phyloP scores from a whole-genome alignment of 2,329 filamentous ascomycete genomes.

The Ophiostoma himal-ulmi region DNA sequence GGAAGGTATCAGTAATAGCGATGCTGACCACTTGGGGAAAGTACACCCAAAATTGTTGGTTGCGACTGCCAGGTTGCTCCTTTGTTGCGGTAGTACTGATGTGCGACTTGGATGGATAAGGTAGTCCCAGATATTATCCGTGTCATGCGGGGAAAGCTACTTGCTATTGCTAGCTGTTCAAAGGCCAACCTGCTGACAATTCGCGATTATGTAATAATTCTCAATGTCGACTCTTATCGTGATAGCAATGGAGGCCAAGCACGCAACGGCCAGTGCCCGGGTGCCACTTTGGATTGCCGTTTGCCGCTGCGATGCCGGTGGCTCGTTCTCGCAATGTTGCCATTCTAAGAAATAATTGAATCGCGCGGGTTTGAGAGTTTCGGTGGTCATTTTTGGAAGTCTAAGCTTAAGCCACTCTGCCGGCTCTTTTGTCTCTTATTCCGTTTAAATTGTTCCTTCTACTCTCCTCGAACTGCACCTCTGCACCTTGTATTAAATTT shows the following conservation, averaged over 20 bases:
- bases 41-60: not conserved
- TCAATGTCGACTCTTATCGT: not conserved
- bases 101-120: conserved; percentile 1
- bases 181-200: not conserved
- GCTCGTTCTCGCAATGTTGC: not conserved
- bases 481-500: not conserved
- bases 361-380: not conserved
- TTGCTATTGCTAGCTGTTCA: not conserved
- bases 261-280: not conserved
- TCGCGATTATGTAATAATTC: not conserved
- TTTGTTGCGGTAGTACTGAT: not conserved
- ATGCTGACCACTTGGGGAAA: conserved; percentile 8
- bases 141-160: conserved; percentile 14
- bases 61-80: not conserved
- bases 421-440: not conserved
- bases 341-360: not conserved
- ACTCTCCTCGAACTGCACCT: not conserved
- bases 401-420: not conserved
- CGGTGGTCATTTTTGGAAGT: not conserved
- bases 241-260: not conserved
- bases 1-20: not conserved
- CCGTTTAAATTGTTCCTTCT: not conserved
- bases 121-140: not conserved
- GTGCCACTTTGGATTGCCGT: not conserved
- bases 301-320: conserved; percentile 8